Evolutionary conservation across 2,329 filamentous ascomycete genomes (phyloP), one percentile per base, ranked within the genome.

Genomic region (Claviceps purpurea): DNA sequence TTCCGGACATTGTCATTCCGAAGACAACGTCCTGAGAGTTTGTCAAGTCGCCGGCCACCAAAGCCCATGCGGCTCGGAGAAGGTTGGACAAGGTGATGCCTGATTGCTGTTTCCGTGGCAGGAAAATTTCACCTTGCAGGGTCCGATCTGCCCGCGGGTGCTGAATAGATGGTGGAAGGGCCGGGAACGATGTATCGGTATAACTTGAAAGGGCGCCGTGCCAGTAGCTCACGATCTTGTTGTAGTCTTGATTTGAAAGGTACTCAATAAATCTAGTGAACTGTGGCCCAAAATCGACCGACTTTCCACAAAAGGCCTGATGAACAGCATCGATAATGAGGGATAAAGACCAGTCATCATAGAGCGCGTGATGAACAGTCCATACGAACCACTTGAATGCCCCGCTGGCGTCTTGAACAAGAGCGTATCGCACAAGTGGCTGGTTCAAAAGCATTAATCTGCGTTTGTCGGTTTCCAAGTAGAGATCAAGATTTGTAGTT

Each of bases 31-130:
- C 70, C 1, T 65, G 30, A 0, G 53, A 55, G 1, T 55, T 75
- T 2, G 69, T 59, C 56, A 81, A 81, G 7, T 66, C 64, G 20
- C 70, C 64, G 4, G 79, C 58, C 1, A 83, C 59, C 49, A 75
- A 71, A 7, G 72, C 70, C 59, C 76, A 71, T 0, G 79, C 77
- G 34, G 74, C 71, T 1, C 56, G 53, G 14, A 62, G 39, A 2
- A 59, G 3, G 0, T 50, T 59, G 0, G 59, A 50, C 2, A 51
- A 45, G 0, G 56, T 59, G 1, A 49, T 49, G 72, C 51, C 73
- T 30, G 26, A 30, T 10, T 30, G 8, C 26, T 10, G 26, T 30
- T 30, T 30, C 26, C 26, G 8, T 30, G 26, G 26, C 8, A 30
- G 26, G 8, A 30, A 10, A 30, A 30, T 10, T 10, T 30, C 8